Conservation (phyloP, 495 filamentous ascomycete species). For the Rhizodiscina lignyota region DNA sequence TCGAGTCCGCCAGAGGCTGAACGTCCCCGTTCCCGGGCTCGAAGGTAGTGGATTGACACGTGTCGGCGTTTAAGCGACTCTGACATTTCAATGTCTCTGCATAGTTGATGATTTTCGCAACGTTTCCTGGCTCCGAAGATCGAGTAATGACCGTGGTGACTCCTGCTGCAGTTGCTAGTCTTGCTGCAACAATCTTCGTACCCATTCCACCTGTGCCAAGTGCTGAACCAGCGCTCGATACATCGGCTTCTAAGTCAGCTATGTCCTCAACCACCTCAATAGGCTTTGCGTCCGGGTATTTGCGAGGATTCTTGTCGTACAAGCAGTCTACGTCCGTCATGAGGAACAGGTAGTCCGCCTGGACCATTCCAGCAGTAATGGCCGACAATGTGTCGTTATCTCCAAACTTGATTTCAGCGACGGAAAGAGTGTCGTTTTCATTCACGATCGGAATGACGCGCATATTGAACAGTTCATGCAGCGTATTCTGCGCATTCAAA, state of each 20-base stretch:
- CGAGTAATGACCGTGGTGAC: slow-evolving; percentile 91
- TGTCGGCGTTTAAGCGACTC: slow-evolving; percentile 4
- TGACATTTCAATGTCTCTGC: slow-evolving; percentile 36
- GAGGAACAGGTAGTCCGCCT: slow-evolving; percentile 89
- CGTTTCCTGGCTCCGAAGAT: slow-evolving; percentile 84
- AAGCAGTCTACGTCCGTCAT: slow-evolving; percentile 99
- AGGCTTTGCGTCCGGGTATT: slow-evolving; percentile 63
- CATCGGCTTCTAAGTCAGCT: slow-evolving; percentile 66
- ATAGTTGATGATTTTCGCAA: slow-evolving; percentile 70
- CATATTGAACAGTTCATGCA: slow-evolving; percentile 80
- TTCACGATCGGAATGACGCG: slow-evolving; percentile 97
- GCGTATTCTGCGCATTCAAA: slow-evolving; percentile 87
- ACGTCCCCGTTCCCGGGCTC: background rate
- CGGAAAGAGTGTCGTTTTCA: slow-evolving; percentile 92
- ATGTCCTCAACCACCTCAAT: slow-evolving; percentile 94
- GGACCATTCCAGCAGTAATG: slow-evolving; percentile 93
- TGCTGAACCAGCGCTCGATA: slow-evolving; percentile 72
- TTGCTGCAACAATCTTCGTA: slow-evolving; percentile 91
- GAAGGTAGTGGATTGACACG: background rate
- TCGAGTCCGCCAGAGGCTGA: no score
- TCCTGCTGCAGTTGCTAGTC: slow-evolving; percentile 82
- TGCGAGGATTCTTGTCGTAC: slow-evolving; percentile 87
- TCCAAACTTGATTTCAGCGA: slow-evolving; percentile 98
- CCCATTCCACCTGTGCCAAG: slow-evolving; percentile 96
- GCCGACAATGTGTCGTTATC: slow-evolving; percentile 96